Conservation (phyloP, 164 flowering plant genomes). For the Amborella trichopoda region DNA sequence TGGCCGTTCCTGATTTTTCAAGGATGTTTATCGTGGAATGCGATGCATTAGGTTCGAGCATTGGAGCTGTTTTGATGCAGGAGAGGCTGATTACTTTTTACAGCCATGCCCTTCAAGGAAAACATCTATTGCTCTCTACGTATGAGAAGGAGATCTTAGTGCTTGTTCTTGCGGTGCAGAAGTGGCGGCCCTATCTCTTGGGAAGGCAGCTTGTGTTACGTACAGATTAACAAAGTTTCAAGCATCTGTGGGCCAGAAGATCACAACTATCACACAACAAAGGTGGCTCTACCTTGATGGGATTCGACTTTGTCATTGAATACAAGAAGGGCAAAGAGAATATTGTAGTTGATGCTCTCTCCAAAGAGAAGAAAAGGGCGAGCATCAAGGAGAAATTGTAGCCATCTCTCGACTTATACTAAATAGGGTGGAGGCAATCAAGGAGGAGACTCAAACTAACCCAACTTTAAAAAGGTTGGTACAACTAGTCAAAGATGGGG, state of each 20-base stretch:
- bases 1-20: too few species aligned
- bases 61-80: not conserved
- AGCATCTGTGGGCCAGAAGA: constrained; percentile 2
- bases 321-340: constrained; percentile 1
- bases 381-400: not conserved
- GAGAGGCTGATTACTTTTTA: too few species aligned
- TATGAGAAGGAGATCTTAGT: too few species aligned
- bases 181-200: not conserved
- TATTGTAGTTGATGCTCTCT: not conserved
- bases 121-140: too few species aligned
- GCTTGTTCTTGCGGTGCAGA: too few species aligned
- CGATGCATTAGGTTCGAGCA: too few species aligned
- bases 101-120: too few species aligned
- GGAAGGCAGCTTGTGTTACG: not conserved
- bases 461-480: not conserved
- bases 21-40: too few species aligned
- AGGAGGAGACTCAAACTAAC: constrained; percentile 1
- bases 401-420: not conserved
- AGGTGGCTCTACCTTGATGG: not conserved
- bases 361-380: not conserved
- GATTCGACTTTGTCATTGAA: not conserved
- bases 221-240: not conserved
- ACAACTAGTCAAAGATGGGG: constrained; percentile 2
- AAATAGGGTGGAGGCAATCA: not conserved
- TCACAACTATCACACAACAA: not conserved